A percentile compares a stretch with the other conserved stretches of the same genome.
Conservation (phyloP, 345 rosid species). For the Streptanthus diversifolius region DNA sequence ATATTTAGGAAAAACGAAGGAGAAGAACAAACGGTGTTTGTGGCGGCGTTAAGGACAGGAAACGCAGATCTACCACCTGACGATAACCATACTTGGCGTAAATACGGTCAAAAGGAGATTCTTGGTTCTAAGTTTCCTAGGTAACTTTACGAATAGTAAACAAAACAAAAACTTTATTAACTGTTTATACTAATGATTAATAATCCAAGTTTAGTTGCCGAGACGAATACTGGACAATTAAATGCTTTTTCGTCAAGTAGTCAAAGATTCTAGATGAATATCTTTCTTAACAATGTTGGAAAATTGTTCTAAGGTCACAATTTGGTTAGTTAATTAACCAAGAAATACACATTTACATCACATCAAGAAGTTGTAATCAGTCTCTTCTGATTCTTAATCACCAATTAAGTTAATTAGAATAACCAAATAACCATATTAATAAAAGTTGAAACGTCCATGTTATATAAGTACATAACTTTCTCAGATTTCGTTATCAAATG, state of each 20-base stretch:
- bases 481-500: constrained; percentile 5
- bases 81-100: constrained; percentile 78
- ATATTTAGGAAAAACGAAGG: constrained; percentile 40
- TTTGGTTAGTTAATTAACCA: constrained; percentile 2
- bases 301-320: background rate
- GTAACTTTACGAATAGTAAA: constrained; percentile 31
- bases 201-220: background rate
- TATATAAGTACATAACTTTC: constrained; percentile 5
- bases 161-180: background rate
- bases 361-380: constrained; percentile 16
- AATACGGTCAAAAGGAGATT: constrained; percentile 91
- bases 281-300: background rate
- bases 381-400: constrained; percentile 15
- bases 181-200: background rate
- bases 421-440: background rate
- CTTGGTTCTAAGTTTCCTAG: constrained; percentile 66
- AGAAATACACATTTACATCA: background rate
- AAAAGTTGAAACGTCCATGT: background rate
- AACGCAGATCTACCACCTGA: constrained; percentile 75
- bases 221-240: background rate
- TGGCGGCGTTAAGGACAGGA: constrained; percentile 56
- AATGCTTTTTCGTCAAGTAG: background rate
- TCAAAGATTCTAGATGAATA: constrained; percentile 8
- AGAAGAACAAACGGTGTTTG: constrained; percentile 36
- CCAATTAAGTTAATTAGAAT: constrained; percentile 1